Evolutionary conservation across 2,329 filamentous ascomycete species (phyloP), one percentile per base, ranked within the genome.

Genomic region (Ceratocystiopsis sp.): DNA sequence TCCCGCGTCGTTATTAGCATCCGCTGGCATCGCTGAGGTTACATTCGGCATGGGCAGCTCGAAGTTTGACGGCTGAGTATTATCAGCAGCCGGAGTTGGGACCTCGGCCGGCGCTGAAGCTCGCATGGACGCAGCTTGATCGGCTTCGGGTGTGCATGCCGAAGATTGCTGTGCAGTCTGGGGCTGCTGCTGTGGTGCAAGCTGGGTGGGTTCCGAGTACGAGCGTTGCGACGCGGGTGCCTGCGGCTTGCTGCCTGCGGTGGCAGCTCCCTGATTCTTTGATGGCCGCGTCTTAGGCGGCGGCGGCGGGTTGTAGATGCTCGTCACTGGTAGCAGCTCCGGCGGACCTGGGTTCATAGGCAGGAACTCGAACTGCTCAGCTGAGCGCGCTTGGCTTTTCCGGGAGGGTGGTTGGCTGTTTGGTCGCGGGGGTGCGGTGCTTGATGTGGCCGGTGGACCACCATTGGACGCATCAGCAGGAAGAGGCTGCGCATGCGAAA

Each of bases 331-430:
- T 8, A 67, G 48, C 17, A 66, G 51, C 42, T 66, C 62, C 3
- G 61, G 60, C 9, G 63, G 63, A 2, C 64, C 64, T 11, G 64
- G 64, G 4, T 58, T 61, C 43, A 63, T 64, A 15, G 60, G 58
- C 41, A 61, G 58, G 38, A 66, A 66, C 12, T 58, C 52, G 25
- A 60, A 59, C 15, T 52, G 52, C 14, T 56, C 53, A 17, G 50
- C 50, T 17, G 54, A 50, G 21, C 48, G 42, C 5, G 44, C 32
- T 13, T 35, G 48, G 17, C 45, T 49, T 38, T 51, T 52, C 8
- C 46, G 43, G 21, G 41, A 39, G 38, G 47, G 46, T 9, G 53
- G 48, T 42, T 61, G 59, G 47, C 53, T 59, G 4, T 55, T 46
- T 19, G 42, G 37, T 4, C 46, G 45, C 8, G 45, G 14, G 4